phyloP scores from a whole-genome alignment of 345 rosid genomes.

The Eucalyptus decipiens region DNA sequence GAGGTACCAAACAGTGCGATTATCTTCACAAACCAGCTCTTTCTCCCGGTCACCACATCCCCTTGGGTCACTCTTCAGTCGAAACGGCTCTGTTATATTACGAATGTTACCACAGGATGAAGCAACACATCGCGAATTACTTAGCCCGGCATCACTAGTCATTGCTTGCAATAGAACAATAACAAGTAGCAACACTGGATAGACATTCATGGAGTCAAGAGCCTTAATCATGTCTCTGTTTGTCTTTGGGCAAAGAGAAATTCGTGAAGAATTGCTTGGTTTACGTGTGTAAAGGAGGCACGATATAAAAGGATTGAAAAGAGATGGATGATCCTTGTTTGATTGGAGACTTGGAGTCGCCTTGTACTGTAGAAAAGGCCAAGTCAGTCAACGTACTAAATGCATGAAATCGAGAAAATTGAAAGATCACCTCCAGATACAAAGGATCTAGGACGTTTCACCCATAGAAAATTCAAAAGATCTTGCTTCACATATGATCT shows the following conservation, averaged over 20 bases:
- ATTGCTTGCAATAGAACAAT: rapidly evolving
- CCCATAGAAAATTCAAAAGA: background rate
- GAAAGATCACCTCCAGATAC: background rate
- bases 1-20: background rate
- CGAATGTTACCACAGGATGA: background rate
- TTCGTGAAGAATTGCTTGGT: background rate
- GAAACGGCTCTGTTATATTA: rapidly evolving
- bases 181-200: background rate
- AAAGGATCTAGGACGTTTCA: rapidly evolving
- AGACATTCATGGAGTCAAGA: rapidly evolving
- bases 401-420: background rate
- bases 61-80: rapidly evolving
- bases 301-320: background rate
- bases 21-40: background rate
- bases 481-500: background rate
- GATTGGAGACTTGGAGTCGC: background rate
- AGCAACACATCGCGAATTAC: rapidly evolving
- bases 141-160: rapidly evolving
- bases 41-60: rapidly evolving
- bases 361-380: background rate
- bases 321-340: background rate
- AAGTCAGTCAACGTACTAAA: background rate
- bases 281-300: background rate
- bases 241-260: background rate
- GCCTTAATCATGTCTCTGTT: background rate